Evolutionary conservation across 768 basidiomycete genomes (phyloP).

Genomic region (Mycena indigotica): DNA sequence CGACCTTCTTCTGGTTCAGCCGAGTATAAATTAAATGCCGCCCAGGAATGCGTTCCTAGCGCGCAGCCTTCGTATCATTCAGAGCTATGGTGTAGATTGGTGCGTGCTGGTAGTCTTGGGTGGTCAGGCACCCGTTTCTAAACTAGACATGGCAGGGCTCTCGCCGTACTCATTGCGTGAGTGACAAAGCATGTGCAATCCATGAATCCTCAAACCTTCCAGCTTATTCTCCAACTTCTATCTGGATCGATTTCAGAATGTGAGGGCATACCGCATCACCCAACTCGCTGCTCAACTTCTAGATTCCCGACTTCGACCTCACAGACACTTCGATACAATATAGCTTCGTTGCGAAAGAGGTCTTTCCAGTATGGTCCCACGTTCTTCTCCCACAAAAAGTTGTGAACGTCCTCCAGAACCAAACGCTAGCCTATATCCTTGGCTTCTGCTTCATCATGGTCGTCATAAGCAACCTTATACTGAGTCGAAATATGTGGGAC

Average conservation of each 20-base stretch:
- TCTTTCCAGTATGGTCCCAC: slow-evolving; percentile 17
- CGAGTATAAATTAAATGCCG: too few species aligned
- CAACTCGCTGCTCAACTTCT: not conserved
- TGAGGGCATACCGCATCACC: not conserved
- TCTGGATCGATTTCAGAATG: slow-evolving; percentile 26
- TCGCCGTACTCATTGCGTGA: slow-evolving; percentile 12
- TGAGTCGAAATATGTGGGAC: slow-evolving; percentile 28
- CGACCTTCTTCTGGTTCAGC: not conserved
- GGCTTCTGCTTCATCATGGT: slow-evolving; percentile 19
- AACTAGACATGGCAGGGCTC: not conserved
- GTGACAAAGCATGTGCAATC: not conserved
- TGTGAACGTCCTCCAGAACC: slow-evolving; percentile 3
- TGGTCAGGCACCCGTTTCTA: not conserved
- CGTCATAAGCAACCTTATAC: slow-evolving; percentile 22
- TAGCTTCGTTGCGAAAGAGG: slow-evolving; percentile 17
- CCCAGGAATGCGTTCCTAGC: slow-evolving; percentile 7
- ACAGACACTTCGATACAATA: slow-evolving; percentile 27
- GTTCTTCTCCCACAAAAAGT: not conserved
- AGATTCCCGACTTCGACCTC: slow-evolving; percentile 25
- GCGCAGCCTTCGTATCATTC: slow-evolving; percentile 17
- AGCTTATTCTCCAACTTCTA: slow-evolving; percentile 28
- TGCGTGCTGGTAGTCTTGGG: not conserved
- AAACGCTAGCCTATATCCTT: slow-evolving; percentile 19
- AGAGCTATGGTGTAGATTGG: slow-evolving; percentile 24
- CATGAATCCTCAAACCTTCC: not conserved